Percentiles rank a stretch among this genome's conserved stretches.
phyloP scores from a whole-genome alignment of 176 grass and related monocot genomes.

The Oryza nivara region DNA sequence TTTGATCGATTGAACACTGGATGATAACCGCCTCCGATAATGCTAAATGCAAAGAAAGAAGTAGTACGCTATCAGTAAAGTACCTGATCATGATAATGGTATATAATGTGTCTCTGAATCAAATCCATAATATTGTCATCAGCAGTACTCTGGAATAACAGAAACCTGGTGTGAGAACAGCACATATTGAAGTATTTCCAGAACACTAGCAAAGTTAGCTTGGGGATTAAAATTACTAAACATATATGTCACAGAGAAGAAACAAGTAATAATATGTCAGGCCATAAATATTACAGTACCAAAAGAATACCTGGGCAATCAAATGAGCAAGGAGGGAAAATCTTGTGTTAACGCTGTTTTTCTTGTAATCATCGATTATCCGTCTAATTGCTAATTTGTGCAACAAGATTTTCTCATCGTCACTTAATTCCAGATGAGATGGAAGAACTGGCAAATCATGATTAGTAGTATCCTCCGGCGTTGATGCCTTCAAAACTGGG shows the following conservation, averaged over 20 bases:
- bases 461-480: constrained; percentile 66
- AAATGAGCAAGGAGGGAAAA: constrained; percentile 87
- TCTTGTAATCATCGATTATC: constrained; percentile 77
- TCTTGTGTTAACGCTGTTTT: constrained; percentile 49
- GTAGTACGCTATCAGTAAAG: constrained; percentile 14
- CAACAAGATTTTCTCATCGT: constrained; percentile 59
- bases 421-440: constrained; percentile 68
- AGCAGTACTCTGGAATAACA: constrained; percentile 58
- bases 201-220: constrained; percentile 31
- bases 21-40: not conserved
- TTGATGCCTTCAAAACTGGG: constrained; percentile 32
- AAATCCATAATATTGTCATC: constrained; percentile 82
- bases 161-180: constrained; percentile 31
- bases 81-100: constrained; percentile 84
- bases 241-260: constrained; percentile 2
- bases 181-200: constrained; percentile 22
- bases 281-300: constrained; percentile 30
- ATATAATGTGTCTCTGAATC: constrained; percentile 76
- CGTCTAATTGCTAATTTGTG: constrained; percentile 59
- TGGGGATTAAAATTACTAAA: not conserved
- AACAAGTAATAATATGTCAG: constrained; percentile 17
- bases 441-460: constrained; percentile 74
- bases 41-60: constrained; percentile 23
- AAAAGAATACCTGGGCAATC: constrained; percentile 78
- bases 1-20: not conserved